Conservation (phyloP, 306 rosid genomes). For the Cajanus cajan region DNA sequence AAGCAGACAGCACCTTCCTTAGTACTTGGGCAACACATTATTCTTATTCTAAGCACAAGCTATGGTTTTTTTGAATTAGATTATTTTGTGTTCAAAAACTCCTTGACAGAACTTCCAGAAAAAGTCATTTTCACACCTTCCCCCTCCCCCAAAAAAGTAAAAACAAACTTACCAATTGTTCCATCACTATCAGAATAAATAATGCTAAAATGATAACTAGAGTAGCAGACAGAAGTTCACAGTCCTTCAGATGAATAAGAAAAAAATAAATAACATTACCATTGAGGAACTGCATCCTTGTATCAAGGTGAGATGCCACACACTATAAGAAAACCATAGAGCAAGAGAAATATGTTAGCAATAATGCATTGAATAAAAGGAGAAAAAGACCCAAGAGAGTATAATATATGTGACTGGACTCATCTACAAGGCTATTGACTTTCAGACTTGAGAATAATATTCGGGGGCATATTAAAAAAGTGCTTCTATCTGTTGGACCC, state of each 20-base stretch:
- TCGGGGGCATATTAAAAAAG: background rate
- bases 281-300: conserved; percentile 72
- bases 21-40: background rate
- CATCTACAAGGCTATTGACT: background rate
- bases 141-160: background rate
- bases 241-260: conserved; percentile 26
- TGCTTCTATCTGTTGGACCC: background rate
- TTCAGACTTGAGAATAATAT: background rate
- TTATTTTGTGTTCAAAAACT: background rate
- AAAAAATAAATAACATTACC: conserved; percentile 50
- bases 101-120: background rate
- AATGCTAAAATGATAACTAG: background rate
- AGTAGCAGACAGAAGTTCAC: background rate
- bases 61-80: background rate
- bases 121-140: background rate
- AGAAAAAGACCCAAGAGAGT: background rate
- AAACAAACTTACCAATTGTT: background rate
- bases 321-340: conserved; percentile 50
- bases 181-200: background rate
- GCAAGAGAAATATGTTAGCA: conserved; percentile 15
- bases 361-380: background rate
- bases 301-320: conserved; percentile 85
- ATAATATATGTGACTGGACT: background rate
- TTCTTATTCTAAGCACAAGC: too few species aligned
- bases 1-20: background rate